A percentile compares a stretch with the other conserved stretches of the same genome.
Evolutionary conservation across 495 filamentous ascomycete species (phyloP).

Genomic region (Aspergillus egyptiacus): DNA sequence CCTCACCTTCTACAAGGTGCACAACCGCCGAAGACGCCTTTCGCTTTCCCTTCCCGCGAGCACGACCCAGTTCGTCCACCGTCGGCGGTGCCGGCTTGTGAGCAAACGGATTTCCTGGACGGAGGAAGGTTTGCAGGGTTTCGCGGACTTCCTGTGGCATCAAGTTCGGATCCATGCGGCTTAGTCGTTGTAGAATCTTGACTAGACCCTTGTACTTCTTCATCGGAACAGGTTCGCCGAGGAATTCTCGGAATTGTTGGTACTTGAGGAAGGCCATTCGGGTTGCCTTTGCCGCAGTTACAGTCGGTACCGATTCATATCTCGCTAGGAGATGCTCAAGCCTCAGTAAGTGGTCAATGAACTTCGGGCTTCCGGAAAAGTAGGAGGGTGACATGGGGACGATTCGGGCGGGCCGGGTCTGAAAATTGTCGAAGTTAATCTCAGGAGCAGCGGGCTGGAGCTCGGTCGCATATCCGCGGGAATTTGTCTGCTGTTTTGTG

Average conservation of each 20-base stretch:
- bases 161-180: slow-evolving; percentile 76
- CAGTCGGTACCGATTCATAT: slow-evolving; percentile 63
- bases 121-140: slow-evolving; percentile 63
- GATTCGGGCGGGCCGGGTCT: slow-evolving; percentile 52
- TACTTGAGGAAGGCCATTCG: slow-evolving; percentile 81
- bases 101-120: slow-evolving; percentile 64
- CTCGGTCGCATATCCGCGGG: slow-evolving; percentile 31
- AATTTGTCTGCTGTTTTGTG: slow-evolving; percentile 13
- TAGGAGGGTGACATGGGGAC: slow-evolving; percentile 85
- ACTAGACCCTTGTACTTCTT: slow-evolving; percentile 74
- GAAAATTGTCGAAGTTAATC: slow-evolving; percentile 37
- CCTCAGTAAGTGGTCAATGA: slow-evolving; percentile 76
- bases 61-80: slow-evolving; percentile 69
- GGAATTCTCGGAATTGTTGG: slow-evolving; percentile 62
- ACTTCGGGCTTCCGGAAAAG: slow-evolving; percentile 78
- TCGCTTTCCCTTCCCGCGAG: slow-evolving; percentile 71
- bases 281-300: slow-evolving; percentile 58
- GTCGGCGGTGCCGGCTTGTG: slow-evolving; percentile 48
- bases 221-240: slow-evolving; percentile 71
- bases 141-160: slow-evolving; percentile 61
- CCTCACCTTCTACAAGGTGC: slow-evolving; percentile 84
- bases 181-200: slow-evolving; percentile 68
- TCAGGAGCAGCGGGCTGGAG: slow-evolving; percentile 35
- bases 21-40: slow-evolving; percentile 82
- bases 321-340: slow-evolving; percentile 64